These are phyloP conservation scores for Brassica juncea DNA, from an alignment of 345 rosid species.

Conservation along the genomic window DNA sequence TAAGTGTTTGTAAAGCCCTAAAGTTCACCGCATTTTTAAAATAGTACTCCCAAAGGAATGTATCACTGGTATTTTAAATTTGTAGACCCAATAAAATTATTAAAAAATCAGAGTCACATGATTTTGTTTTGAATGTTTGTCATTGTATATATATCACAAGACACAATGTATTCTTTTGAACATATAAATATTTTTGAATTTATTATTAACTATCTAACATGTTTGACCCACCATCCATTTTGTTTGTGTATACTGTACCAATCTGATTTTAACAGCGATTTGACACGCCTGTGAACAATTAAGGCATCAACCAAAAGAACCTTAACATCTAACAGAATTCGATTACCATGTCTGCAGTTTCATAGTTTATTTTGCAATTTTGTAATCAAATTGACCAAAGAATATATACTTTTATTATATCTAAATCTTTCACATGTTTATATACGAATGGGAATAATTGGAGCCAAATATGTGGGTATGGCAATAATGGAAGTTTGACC, in stretches of 20 bases:
- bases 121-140: not conserved
- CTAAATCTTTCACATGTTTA: not conserved
- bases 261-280: not conserved
- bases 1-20: not conserved
- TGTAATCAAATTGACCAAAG: not conserved
- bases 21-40: not conserved
- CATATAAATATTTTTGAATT: not conserved
- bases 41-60: not conserved
- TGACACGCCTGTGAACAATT: not conserved
- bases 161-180: not conserved
- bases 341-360: not conserved
- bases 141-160: not conserved
- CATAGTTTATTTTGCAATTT: not conserved
- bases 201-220: not conserved
- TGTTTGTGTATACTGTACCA: not conserved
- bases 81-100: not conserved
- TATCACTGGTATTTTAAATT: not conserved
- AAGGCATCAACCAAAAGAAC: not conserved
- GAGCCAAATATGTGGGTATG: slow-evolving; percentile 35
- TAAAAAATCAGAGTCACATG: not conserved
- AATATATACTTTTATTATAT: not conserved
- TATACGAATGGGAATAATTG: slow-evolving; percentile 34
- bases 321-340: not conserved
- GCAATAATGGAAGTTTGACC: slow-evolving; percentile 24
- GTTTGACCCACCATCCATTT: not conserved